Conservation (phyloP, 2,329 filamentous ascomycete species). For the Phialophora chinensis region DNA sequence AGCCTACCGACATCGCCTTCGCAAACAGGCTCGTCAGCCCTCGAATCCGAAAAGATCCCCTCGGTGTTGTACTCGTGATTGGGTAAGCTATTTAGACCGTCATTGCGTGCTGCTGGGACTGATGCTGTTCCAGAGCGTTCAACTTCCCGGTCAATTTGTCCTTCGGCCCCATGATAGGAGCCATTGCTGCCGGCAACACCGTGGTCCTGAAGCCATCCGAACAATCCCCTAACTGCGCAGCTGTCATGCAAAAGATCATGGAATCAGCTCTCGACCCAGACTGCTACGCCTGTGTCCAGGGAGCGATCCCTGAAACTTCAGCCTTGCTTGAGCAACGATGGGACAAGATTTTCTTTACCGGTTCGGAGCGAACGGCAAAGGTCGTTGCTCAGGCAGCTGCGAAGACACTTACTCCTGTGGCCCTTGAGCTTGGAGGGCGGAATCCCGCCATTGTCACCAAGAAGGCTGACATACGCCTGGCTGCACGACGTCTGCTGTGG, state of each 20-base stretch:
- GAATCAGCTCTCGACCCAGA: constrained; percentile 76
- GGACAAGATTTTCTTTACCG: constrained; percentile 99
- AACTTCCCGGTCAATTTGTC: constrained; percentile 90
- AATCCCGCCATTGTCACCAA: constrained; percentile 93
- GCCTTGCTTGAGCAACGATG: constrained; percentile 85
- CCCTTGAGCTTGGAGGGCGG: constrained; percentile 85
- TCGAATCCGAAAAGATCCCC: constrained; percentile 82
- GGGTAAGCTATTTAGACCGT: constrained; percentile 57
- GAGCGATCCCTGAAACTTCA: constrained; percentile 78
- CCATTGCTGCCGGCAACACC: constrained; percentile 90
- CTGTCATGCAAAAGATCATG: constrained; percentile 79
- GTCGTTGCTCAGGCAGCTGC: constrained; percentile 91
- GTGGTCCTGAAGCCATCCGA: constrained; percentile 92
- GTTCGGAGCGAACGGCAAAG: constrained; percentile 76
- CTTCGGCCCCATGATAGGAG: constrained; percentile 79
- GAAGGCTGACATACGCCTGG: constrained; percentile 77
- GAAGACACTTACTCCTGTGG: constrained; percentile 82
- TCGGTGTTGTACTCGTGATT: constrained; percentile 83
- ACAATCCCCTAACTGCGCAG: constrained; percentile 74
- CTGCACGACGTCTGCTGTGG: constrained; percentile 85
- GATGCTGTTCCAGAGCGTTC: constrained; percentile 65
- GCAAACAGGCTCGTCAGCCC: constrained; percentile 73
- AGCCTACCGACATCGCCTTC: constrained; percentile 70
- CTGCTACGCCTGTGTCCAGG: constrained; percentile 80
- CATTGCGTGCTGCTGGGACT: constrained; percentile 24